These are phyloP conservation scores for Nicotiana benthamiana DNA, from an alignment of 257 asterid species.

Conservation along the genomic window DNA sequence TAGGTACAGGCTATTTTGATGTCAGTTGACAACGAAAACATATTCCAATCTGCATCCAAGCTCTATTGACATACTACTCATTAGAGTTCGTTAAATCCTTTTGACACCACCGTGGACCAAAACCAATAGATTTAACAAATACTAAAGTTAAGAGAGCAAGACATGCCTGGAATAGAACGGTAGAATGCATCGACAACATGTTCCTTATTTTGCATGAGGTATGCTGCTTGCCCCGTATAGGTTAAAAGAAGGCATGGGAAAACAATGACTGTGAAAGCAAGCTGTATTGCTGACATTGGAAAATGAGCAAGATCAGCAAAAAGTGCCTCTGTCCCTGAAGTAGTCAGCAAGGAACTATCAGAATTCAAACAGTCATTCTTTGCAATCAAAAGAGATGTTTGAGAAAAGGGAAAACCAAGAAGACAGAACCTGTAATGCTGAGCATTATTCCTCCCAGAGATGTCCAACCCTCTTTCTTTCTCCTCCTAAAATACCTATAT, in stretches of 20 bases:
- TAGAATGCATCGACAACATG: constrained; percentile 81
- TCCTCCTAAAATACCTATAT: constrained; percentile 58
- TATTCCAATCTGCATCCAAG: not conserved
- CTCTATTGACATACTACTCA: not conserved
- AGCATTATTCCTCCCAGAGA: constrained; percentile 99
- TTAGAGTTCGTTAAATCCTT: not conserved
- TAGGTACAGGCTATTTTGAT: not conserved
- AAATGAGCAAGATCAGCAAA: constrained; percentile 96
- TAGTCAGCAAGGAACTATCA: constrained; percentile 9
- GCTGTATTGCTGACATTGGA: constrained; percentile 88
- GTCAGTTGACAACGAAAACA: not conserved
- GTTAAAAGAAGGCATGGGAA: constrained; percentile 97
- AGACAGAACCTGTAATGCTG: constrained; percentile 75
- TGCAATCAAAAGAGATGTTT: not conserved
- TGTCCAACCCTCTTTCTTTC: constrained; percentile 58
- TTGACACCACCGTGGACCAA: not conserved
- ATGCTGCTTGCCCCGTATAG: constrained; percentile 96
- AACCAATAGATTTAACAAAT: not conserved
- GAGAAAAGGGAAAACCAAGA: not conserved
- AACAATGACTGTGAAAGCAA: constrained; percentile 78
- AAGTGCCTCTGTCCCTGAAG: constrained; percentile 96
- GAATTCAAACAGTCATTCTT: not conserved
- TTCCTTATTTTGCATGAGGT: constrained; percentile 63
- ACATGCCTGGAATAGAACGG: constrained; percentile 93
- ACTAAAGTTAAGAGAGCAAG: not conserved